Evolutionary conservation across 441 rosid genomes (phyloP).

Genomic region (Sinapis alba): DNA sequence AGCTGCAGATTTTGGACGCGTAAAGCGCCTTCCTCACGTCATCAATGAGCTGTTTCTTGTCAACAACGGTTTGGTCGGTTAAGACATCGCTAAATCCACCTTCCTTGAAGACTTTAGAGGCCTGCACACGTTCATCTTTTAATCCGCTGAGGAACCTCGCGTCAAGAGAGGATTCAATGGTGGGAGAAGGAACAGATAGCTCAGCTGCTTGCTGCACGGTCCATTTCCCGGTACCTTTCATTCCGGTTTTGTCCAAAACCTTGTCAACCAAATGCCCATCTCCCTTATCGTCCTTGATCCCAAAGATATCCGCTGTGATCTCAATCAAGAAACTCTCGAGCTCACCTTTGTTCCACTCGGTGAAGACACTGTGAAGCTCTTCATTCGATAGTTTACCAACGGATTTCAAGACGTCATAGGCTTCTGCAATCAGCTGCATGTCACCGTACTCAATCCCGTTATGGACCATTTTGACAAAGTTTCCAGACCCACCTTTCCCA

Average conservation of each 20-base stretch:
- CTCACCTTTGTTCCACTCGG: conserved; percentile 94
- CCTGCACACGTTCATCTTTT: conserved; percentile 88
- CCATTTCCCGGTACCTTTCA: conserved; percentile 99
- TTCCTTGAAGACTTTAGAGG: conserved; percentile 76
- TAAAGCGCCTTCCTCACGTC: conserved; percentile 92
- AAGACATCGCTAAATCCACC: conserved; percentile 75
- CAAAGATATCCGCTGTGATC: conserved; percentile 90
- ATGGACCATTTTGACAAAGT: conserved; percentile 95
- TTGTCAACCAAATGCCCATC: conserved; percentile 92
- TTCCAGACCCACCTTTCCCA: conserved; percentile 93
- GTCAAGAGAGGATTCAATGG: conserved; percentile 88
- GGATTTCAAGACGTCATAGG: conserved; percentile 87
- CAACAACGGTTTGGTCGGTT: conserved; percentile 67
- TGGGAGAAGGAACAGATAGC: conserved; percentile 93
- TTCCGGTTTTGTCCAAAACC: conserved; percentile 93
- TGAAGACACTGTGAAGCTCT: conserved; percentile 67
- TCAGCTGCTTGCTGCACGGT: conserved; percentile 98
- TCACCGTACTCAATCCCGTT: conserved; percentile 96
- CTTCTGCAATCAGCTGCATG: conserved; percentile 95
- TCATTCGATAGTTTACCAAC: conserved; percentile 83
- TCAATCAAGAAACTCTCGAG: conserved; percentile 93
- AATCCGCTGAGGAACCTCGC: conserved; percentile 90
- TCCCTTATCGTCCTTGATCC: conserved; percentile 79
- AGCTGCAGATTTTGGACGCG: conserved; percentile 92
- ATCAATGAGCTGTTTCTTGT: conserved; percentile 74